Base-by-base conservation (phyloP, 176 grass and related monocot species). In the Bromus sterilis region DNA sequence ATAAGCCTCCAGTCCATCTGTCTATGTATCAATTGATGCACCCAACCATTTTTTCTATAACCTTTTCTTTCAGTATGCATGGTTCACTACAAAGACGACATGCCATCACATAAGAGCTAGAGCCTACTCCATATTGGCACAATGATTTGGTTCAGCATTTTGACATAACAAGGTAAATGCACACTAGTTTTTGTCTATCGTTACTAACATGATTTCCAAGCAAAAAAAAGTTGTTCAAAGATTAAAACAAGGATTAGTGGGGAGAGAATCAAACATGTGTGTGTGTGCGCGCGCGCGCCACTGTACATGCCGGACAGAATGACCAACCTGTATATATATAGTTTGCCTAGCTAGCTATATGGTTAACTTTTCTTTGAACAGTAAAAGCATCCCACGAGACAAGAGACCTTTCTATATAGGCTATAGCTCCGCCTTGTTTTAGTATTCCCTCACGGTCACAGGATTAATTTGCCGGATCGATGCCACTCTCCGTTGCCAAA, bases 231-330 rank as follows among this genome's bases (percentile, higher is more conserved):
- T 51, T 40, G 51, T 70, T 31, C 61, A 59, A 59, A 7, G 0
- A 8, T 76, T 46, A 28, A 49, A 46, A 32, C 58, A 43, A 53
- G 55, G 61, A 75, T 60, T n/a, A 23, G 55, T 24, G 11, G 31
- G 60, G 51, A 70, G 69, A 23, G 35, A 79, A 76, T 78, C 49
- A 88, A 76, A 84, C 39, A 70, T 76, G 77, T n/a, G n/a, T n/a
- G n/a, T n/a, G n/a, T n/a, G n/a, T n/a, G n/a, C n/a, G n/a, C n/a
- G n/a, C n/a, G n/a, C n/a, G n/a, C n/a, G n/a, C n/a, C n/a, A 42
- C 29, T 12, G 13, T 11, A 64, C 12, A 71, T 31, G 37, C 29
- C 21, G 24, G 60, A 59, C 51, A 39, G 20, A 60, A 20, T 49
- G 81, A 84, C 60, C 25, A 53, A 74, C 48, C 56, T 42, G 25